Evolutionary conservation across 2,329 filamentous ascomycete species (phyloP).

Genomic region (Clarireedia monteithiana): DNA sequence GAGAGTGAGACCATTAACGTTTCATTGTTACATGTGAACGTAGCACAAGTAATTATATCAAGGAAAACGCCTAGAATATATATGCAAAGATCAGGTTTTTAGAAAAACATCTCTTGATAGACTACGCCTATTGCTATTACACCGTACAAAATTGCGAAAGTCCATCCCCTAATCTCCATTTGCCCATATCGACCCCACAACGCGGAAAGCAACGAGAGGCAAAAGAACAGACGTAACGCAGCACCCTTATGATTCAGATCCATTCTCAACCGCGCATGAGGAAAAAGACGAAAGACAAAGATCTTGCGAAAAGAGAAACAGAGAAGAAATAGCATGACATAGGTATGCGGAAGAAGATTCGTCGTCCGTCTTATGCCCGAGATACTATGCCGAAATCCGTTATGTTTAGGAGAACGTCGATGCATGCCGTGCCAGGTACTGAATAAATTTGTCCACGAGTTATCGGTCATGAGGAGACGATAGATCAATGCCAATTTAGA

Average conservation of each 20-base stretch:
- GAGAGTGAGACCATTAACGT: too few relatives aligned
- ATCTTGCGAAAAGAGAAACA: constrained; percentile 26
- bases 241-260: constrained; percentile 26
- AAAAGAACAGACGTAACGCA: constrained; percentile 16
- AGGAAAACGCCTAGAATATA: constrained; percentile 7
- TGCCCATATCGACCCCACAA: constrained; percentile 20
- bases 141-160: constrained; percentile 30
- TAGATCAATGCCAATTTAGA: constrained; percentile 25
- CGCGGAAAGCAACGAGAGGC: constrained; percentile 19
- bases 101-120: constrained; percentile 20
- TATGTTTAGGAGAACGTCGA: constrained; percentile 19
- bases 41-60: not conserved
- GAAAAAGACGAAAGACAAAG: constrained; percentile 26
- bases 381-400: constrained; percentile 25
- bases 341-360: constrained; percentile 17
- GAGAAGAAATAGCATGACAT: constrained; percentile 28
- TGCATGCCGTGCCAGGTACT: constrained; percentile 16
- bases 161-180: constrained; percentile 17
- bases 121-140: constrained; percentile 34
- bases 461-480: constrained; percentile 20
- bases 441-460: constrained; percentile 17
- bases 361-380: constrained; percentile 23
- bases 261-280: constrained; percentile 23
- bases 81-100: constrained; percentile 6
- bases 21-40: too few relatives aligned